Evolutionary conservation across 257 asterid species (phyloP).

Genomic region (Knoxia roxburghii): DNA sequence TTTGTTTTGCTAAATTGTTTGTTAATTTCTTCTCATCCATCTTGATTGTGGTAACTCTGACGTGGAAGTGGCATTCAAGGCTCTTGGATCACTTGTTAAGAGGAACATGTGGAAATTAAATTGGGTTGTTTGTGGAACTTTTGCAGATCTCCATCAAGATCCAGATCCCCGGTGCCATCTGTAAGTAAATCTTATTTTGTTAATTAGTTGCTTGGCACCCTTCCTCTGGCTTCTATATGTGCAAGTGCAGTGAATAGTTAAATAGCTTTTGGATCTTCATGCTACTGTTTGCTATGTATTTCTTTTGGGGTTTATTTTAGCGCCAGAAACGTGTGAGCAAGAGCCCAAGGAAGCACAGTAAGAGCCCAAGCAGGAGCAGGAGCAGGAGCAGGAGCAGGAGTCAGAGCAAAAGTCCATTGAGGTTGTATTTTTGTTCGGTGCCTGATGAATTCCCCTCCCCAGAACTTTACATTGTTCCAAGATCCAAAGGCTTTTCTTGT

Average conservation of each 20-base stretch:
- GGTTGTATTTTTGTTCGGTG: slow-evolving; percentile 35
- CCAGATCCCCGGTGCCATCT: slow-evolving; percentile 82
- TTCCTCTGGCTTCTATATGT: not conserved
- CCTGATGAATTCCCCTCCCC: too few species aligned
- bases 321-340: slow-evolving; percentile 50
- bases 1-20: slow-evolving; percentile 34
- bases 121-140: slow-evolving; percentile 93
- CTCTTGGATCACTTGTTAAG: slow-evolving; percentile 79
- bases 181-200: slow-evolving; percentile 47
- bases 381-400: slow-evolving; percentile 63
- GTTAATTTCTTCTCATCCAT: slow-evolving; percentile 39
- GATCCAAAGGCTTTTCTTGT: not conserved
- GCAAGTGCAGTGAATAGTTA: not conserved
- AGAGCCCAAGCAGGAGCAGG: slow-evolving; percentile 40
- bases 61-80: slow-evolving; percentile 73
- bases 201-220: not conserved
- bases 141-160: slow-evolving; percentile 99
- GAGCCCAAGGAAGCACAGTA: slow-evolving; percentile 56
- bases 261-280: not conserved
- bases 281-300: not conserved
- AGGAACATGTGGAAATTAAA: slow-evolving; percentile 83
- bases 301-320: slow-evolving; percentile 36
- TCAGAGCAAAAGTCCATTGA: slow-evolving; percentile 64
- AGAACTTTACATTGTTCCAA: not conserved
- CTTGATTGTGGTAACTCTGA: slow-evolving; percentile 62